Evolutionary conservation across 805 yeast species (phyloP), one percentile per base, ranked within the genome.

Genomic region (Komagataella kurtzmanii): DNA sequence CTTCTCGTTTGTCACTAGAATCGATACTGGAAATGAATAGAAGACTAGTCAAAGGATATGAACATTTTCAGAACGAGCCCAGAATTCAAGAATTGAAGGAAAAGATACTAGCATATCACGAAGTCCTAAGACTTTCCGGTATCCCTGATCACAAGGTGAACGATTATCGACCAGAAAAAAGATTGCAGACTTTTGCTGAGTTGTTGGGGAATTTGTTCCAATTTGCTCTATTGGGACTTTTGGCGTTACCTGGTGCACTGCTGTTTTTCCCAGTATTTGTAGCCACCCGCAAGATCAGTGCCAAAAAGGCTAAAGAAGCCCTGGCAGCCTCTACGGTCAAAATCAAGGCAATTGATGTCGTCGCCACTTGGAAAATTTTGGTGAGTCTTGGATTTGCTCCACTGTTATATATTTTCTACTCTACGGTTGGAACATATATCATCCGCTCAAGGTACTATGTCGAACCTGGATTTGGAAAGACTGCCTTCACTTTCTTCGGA

Each of bases 281-380:
- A 30, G 77, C 85, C 17, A 81, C 96, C 7, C 87, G 86, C 61
- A 69, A 68, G 48, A 85, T 88, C 50, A 86, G 97, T 7, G 75
- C 72, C 47, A 72, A 74, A 53, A 89, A 90, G 66, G 88, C 91
- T 36, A 72, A 67, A 53, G 76, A 79, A 48, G 99, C 98, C 0
- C 72, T 93, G 54, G 90, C 89, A 8, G 83, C 77, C 6, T 89
- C 97, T 0, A 76, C 89, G 0, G 99, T 93, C 19, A 93, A 93
- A 64, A 83, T 93, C 54, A 81, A 82, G 61, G 99, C 96, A 17
- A 84, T 81, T 53, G 99, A 93, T 65, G 97, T 93, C 23, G 78
- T 93, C 54, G 98, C 98, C 1, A 90, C 98, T 1, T 93, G 99
- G 99, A 93, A 93, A 66, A 83, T 93, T 48, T 72, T 93, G 56